phyloP scores from a whole-genome alignment of 768 basidiomycete species.

The Tylopilus felleus region DNA sequence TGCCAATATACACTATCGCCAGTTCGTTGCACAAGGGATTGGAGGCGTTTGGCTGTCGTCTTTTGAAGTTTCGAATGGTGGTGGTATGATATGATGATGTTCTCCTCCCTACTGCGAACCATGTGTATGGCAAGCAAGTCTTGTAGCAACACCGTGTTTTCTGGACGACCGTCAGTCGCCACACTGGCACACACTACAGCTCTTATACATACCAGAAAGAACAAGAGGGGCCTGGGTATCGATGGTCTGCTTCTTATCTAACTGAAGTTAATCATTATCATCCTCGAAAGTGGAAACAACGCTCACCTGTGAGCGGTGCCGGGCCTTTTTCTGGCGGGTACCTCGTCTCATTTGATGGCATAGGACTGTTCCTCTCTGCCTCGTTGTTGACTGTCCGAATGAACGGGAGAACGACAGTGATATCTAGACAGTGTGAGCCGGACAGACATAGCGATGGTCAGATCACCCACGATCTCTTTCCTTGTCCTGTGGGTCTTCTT shows the following conservation, averaged over 20 bases:
- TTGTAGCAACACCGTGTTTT: constrained; percentile 25
- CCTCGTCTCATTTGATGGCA: constrained; percentile 15
- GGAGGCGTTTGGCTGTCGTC: constrained; percentile 28
- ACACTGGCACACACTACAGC: neutral
- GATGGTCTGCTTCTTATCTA: constrained; percentile 26
- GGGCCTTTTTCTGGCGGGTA: constrained; percentile 1
- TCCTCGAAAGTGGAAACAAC: neutral
- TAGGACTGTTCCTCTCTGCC: constrained; percentile 7
- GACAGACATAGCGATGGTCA: neutral
- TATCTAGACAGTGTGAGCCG: constrained; percentile 29
- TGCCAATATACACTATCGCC: constrained; percentile 37
- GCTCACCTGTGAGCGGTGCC: constrained; percentile 17
- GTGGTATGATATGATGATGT: constrained; percentile 37
- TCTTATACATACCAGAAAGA: constrained; percentile 17
- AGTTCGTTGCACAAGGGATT: constrained; percentile 31
- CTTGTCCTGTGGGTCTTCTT: constrained; percentile 29
- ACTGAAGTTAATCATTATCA: neutral
- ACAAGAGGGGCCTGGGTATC: constrained; percentile 34
- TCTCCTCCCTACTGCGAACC: constrained; percentile 30
- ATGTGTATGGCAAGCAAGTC: constrained; percentile 41
- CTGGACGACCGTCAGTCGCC: constrained; percentile 5
- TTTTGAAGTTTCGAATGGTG: constrained; percentile 23
- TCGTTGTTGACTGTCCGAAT: constrained; percentile 38
- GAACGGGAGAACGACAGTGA: constrained; percentile 43
- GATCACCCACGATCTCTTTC: constrained; percentile 38